Base-by-base conservation (phyloP, 108 stramenopile genomes). In the Nannochloropsis gaditana region DNA sequence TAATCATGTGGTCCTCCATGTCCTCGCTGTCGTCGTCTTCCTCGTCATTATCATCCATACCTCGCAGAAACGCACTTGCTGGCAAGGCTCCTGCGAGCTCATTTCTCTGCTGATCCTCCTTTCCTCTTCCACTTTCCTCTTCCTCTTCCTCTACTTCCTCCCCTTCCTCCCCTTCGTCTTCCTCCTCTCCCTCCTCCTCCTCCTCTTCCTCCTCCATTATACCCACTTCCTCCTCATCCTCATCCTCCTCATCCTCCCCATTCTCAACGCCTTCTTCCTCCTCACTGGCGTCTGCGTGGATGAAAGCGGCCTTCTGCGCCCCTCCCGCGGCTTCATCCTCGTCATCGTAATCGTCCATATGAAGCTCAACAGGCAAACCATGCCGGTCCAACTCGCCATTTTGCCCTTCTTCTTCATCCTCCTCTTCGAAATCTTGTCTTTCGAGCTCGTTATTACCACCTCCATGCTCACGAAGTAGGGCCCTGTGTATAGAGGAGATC, bases 281-380 rank as follows among this genome's bases (percentile, higher is more conserved):
- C 15, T 88, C 59, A 73, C 59, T 85, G 9, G 84, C 85, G 79
- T 92, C 93, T 42, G 82, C 89, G 21, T 90, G 89, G 43, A 90
- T 84, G 45, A 59, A 80, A 41, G 84, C 83, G 6, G 41, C 90
- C 42, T 85, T 42, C 43, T 43, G 83, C 42, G 11, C 43, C 83
- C 83, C 43, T 83, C 44, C 42, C 43, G 44, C 44, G 10, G 59
- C 59, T n/a, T 73, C 59, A n/a, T 73, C 59, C 4, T 91, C 89
- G 79, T 87, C 87, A 80, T 89, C 94, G 85, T 94, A 94, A 85
- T 94, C 92, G 9, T 87, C 83, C 73, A 93, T 92, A 82, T 93
- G 92, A n/a, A 95, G 86, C 81, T 92, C 93, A 10, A 92, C 87
- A 15, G 93, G 93, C 86, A 95, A 86, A 43, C 93, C 94, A 44